These are phyloP conservation scores for Bauhinia variegata DNA, from an alignment of 306 rosid genomes.

Conservation along the genomic window DNA sequence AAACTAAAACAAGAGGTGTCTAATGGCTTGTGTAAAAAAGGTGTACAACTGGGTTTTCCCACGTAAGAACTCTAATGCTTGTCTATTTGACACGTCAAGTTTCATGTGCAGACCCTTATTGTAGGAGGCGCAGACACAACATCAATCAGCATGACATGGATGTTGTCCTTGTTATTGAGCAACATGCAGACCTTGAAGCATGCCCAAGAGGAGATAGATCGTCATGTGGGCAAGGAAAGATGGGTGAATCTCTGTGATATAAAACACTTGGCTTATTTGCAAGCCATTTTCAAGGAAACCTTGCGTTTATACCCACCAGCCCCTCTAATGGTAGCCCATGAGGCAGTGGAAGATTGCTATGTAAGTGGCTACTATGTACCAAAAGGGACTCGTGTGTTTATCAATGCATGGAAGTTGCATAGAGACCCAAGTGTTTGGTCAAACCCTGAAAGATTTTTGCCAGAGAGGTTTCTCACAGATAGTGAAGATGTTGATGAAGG, in stretches of 20 bases:
- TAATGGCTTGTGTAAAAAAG: too few relatives aligned
- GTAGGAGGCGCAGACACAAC: conserved; percentile 33
- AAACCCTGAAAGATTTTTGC: conserved; percentile 32
- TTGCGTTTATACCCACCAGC: conserved; percentile 39
- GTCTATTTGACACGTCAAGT: too few relatives aligned
- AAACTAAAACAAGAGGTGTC: too few relatives aligned
- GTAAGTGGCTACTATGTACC: conserved; percentile 18
- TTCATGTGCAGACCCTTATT: conserved; percentile 27
- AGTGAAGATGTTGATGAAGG: conserved; percentile 16
- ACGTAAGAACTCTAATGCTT: too few relatives aligned
- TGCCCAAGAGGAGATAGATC: too few relatives aligned
- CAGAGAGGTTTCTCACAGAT: conserved; percentile 35
- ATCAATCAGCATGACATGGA: conserved; percentile 31
- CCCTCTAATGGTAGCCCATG: conserved; percentile 29
- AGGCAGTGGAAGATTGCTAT: conserved; percentile 29
- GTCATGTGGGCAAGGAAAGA: conserved; percentile 25
- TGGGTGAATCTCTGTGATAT: conserved; percentile 32
- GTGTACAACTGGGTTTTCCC: too few relatives aligned
- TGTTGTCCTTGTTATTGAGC: conserved; percentile 30
- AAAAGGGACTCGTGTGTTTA: conserved; percentile 35
- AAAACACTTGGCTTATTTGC: conserved; percentile 37
- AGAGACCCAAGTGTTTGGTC: conserved; percentile 37
- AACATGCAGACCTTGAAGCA: conserved; percentile 1
- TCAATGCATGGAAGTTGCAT: conserved; percentile 41
- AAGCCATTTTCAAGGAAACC: conserved; percentile 45